Base-by-base conservation (phyloP, 2,329 filamentous ascomycete species). In the Colletotrichum kahawae region DNA sequence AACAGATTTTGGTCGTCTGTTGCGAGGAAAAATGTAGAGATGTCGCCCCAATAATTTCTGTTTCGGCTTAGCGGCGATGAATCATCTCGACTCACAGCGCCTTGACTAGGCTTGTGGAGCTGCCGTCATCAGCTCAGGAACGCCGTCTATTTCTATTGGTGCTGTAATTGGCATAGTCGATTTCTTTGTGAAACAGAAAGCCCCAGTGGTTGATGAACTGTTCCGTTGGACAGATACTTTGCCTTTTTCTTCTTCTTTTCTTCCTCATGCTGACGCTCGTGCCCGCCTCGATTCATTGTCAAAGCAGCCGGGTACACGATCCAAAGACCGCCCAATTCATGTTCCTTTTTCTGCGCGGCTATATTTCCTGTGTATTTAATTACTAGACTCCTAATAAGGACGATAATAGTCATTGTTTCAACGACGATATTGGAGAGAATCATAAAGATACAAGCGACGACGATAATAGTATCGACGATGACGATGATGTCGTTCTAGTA, bases 21-120 rank as follows among this genome's bases (percentile, higher is more conserved):
- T 60, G 14, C 34, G 18, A 21, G 57, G 3, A 1, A 33, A 34
- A 34, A 24, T 31, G 16, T 13, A n/a, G 5, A 60, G 29, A 18
- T 21, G 10, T 60, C 29, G 8, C 27, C 34, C 34, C 21, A 62
- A 24, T 21, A 14, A 4, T 21, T 18, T 34, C 60, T 64, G 16
- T 13, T n/a, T 29, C 13, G 21, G 60, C 21, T 43, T 64, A 64
- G 60, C 60, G 60, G 60, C 33, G 34, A 64, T 64, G 60, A 64
- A 64, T 64, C 60, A 64, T 64, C 21, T 60, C 57, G 29, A 60
- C 57, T 60, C 57, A 31, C 57, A 31, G 6, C 57, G 29, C 29
- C 57, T 10, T 7, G 10, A 13, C 10, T 51, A 51, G 10, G n/a
- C 43, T 0, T 51, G n/a, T 21, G 43, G 43, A 21, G n/a, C 43